Percentiles rank a stretch among this genome's conserved stretches.
Conservation (phyloP, 345 rosid genomes). For the Eutrema japonicum region DNA sequence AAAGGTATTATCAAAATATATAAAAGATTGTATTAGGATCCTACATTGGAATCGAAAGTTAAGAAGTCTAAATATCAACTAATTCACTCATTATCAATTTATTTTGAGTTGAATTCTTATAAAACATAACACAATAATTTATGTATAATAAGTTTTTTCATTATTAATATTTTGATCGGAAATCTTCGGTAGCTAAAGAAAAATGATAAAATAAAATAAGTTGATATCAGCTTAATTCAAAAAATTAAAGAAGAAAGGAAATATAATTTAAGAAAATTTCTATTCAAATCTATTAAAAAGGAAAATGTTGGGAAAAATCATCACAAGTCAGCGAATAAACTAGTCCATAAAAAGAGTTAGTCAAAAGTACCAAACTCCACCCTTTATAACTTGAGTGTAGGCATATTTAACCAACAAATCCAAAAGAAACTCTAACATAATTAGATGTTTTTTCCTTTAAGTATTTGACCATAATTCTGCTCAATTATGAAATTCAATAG, state of each 20-base stretch:
- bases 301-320: neutral
- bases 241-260: neutral
- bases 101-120: neutral
- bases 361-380: neutral
- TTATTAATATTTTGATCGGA: neutral
- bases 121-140: neutral
- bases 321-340: neutral
- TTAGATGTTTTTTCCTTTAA: neutral
- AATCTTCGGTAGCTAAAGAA: neutral
- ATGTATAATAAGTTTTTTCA: no score
- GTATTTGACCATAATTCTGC: neutral
- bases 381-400: neutral
- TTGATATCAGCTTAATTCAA: neutral
- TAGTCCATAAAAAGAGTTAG: neutral
- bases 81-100: neutral
- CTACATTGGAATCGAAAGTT: no score
- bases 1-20: no score
- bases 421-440: neutral
- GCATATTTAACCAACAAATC: neutral
- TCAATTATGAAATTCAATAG: neutral
- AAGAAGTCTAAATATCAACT: no score
- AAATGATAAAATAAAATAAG: neutral
- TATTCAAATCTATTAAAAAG: neutral
- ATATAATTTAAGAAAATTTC: neutral
- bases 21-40: no score